Evolutionary conservation across 148 eudicot genomes (phyloP).

Genomic region (Camellia japonica): DNA sequence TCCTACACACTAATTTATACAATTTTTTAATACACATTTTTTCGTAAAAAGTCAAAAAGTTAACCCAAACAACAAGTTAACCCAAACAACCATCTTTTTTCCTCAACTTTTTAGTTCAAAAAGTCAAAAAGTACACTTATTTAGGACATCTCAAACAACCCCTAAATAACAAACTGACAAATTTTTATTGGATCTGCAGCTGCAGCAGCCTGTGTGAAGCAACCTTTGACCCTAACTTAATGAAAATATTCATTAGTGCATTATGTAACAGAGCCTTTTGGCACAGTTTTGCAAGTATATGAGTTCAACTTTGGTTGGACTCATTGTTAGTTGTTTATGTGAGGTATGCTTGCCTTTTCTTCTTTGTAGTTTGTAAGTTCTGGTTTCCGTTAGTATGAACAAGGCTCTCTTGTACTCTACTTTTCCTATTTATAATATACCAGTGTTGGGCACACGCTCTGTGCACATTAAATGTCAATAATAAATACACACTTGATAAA

Average conservation of each 20-base stretch:
- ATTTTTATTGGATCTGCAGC: neutral
- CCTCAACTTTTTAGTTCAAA: no score
- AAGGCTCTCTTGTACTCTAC: neutral
- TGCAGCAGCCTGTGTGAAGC: conserved; percentile 7
- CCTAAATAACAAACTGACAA: neutral
- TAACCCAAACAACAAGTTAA: no score
- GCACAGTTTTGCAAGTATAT: no score
- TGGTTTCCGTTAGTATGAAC: neutral
- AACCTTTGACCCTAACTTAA: neutral
- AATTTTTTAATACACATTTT: no score
- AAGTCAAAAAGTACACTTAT: no score
- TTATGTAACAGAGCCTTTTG: neutral
- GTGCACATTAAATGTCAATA: no score
- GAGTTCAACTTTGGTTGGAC: neutral
- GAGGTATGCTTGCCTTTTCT: neutral
- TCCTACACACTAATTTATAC: no score
- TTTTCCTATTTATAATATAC: neutral
- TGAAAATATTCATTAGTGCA: neutral
- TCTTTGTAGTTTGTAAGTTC: neutral
- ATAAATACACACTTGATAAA: no score
- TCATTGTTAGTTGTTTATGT: neutral
- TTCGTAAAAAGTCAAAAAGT: no score
- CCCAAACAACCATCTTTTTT: no score
- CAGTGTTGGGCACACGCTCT: no score
- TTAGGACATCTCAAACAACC: no score